Evolutionary conservation across 179 eudicot genomes (phyloP), one percentile per base, ranked within the genome.

Genomic region (Silene vulgaris): DNA sequence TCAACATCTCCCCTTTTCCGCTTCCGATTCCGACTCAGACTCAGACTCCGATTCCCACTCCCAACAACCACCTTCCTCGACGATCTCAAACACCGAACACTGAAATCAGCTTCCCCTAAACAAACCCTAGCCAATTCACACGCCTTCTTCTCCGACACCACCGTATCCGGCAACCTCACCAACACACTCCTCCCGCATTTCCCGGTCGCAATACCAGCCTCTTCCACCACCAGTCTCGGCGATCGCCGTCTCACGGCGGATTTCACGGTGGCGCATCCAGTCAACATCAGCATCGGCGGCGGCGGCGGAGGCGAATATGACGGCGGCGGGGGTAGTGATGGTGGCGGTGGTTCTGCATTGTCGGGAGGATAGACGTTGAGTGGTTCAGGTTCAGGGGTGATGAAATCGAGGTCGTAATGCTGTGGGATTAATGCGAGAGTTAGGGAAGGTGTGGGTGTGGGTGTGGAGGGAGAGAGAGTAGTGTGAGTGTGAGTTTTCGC

Each of bases 1-100:
- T 20, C 21, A 8, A 20, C 8, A 32, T 5, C 74, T 8, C 8
- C 19, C 57, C 57, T 2, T 40, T 72, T 56, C 26, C 75, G 17
- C 21, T 28, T 56, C 8, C 61, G 20, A 23, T 19, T 1, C 3
- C 14, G 73, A 43, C 4, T 32, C 40, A 7, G 40, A 35, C 8
- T 35, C 40, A 7, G 8, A 35, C 48, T 40, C 48, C 11, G 48
- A 40, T 5, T 40, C 48, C 0, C 12, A 43, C 17, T 19, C 16
- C 14, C n/a, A 71, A 20, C 19, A n/a, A 59, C 45, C 45, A 11
- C 30, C 62, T 83, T 21, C 23, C 78, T 79, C 63, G 86, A 65
- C n/a, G 90, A 84, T 76, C 83, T 73, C 43, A 84, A 74, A 50
- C 83, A 71, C 84, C 72, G 82, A 29, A 72, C 74, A 59, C 30